phyloP scores from a whole-genome alignment of 805 yeast genomes.

The Saccharomycopsis fermentans region DNA sequence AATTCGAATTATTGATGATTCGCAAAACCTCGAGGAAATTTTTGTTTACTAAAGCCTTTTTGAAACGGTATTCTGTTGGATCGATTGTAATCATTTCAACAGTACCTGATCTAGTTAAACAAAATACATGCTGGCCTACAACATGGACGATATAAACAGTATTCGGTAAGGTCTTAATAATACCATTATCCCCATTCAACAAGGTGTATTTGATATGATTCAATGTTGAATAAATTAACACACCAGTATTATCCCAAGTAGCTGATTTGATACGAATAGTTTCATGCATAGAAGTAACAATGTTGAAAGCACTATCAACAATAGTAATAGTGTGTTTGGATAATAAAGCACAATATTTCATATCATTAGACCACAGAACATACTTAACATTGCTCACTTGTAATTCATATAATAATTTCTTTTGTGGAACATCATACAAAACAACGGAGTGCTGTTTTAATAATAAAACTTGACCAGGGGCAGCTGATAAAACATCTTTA shows the following conservation, averaged over 20 bases:
- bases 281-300: conserved; percentile 82
- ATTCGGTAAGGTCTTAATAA: conserved; percentile 82
- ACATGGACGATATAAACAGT: conserved; percentile 76
- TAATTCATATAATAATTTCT: conserved; percentile 60
- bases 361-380: conserved; percentile 81
- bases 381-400: conserved; percentile 75
- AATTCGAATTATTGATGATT: conserved; percentile 75
- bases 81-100: conserved; percentile 74
- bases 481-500: conserved; percentile 64
- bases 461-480: conserved; percentile 74
- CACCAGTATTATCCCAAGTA: conserved; percentile 93
- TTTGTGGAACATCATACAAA: conserved; percentile 87
- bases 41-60: conserved; percentile 80
- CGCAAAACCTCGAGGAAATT: conserved; percentile 88
- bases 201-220: conserved; percentile 92
- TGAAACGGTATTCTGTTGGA: conserved; percentile 95
- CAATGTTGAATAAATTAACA: conserved; percentile 84
- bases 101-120: conserved; percentile 77
- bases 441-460: conserved; percentile 65
- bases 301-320: conserved; percentile 68
- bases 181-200: conserved; percentile 91
- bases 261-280: conserved; percentile 95
- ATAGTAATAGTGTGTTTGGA: conserved; percentile 89
- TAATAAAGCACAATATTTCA: conserved; percentile 76
- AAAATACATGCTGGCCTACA: conserved; percentile 58